Base-by-base conservation (phyloP, 495 filamentous ascomycete genomes). In the Penicillium canariense region DNA sequence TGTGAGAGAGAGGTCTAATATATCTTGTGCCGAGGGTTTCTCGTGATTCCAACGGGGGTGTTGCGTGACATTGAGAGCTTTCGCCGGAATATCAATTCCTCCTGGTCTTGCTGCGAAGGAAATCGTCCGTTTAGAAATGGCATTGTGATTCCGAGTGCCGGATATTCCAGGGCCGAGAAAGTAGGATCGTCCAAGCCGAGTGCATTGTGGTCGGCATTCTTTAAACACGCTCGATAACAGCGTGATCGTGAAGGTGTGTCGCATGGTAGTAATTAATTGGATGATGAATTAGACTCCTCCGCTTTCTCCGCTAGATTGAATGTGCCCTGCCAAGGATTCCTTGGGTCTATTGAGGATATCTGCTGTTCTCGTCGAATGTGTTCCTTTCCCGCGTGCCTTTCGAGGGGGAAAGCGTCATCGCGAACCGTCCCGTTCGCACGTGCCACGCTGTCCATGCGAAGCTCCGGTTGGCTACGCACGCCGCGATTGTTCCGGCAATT, bases 1-100 rank as follows among this genome's bases (percentile, higher is more conserved):
- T 0, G 51, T 44, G 12, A 66, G 52, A 10, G 63, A 63, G 5
- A 56, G 31, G 14, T 62, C 47, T 30, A 65, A 55, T 0, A 65
- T 55, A n/a, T 65, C 39, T 27, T 65, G 55, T 18, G 55, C 53
- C 10, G 61, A 62, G 14, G 43, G 36, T 39, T 44, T 42, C 2
- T 18, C 25, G 1, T 52, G 35, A 43, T 22, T 10, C 9, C 7
- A 2, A 27, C 43, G 43, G n/a, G 3, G 5, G 3, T n/a, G 6
- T 30, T 46, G 25, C 8, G 22, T 23, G 20, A 25, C n/a, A 25
- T 42, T 14, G 20, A 42, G 2, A 5, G 12, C 10, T 25, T 12
- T 23, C 38, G 11, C n/a, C 38, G 38, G 38, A 12, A 25, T 25
- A 10, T 6, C 11, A 4, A 22, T 18, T 6, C 3, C 8, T 42